Percentiles rank a stretch among this genome's conserved stretches.
Evolutionary conservation across 768 basidiomycete genomes (phyloP).

Genomic region (Lactifluus piperatus): DNA sequence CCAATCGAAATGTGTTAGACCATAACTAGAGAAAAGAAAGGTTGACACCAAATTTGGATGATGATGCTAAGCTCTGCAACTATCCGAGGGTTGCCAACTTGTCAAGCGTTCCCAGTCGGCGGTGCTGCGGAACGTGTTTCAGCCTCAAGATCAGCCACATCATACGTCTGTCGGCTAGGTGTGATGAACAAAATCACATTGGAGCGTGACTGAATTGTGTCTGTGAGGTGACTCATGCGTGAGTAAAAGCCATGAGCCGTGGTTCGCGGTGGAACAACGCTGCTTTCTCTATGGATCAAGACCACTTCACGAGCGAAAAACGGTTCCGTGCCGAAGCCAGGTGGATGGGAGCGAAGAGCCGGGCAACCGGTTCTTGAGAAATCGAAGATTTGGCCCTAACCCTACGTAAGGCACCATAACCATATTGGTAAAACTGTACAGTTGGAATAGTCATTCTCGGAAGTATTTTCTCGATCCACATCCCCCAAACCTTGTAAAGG

Average conservation of each 20-base stretch:
- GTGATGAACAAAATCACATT: background rate
- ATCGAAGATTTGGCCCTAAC: constrained; percentile 5
- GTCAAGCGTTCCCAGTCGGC: background rate
- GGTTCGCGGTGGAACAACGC: background rate
- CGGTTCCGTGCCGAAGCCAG: constrained; percentile 16
- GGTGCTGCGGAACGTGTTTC: constrained; percentile 16
- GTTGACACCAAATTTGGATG: background rate
- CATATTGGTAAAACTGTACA: constrained; percentile 12
- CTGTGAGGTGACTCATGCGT: background rate
- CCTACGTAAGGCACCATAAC: constrained; percentile 11
- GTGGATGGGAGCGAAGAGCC: background rate
- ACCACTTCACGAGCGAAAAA: background rate
- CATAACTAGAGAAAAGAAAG: background rate
- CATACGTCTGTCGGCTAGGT: background rate
- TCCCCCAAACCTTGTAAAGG: background rate
- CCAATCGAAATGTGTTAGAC: background rate
- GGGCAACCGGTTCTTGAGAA: background rate
- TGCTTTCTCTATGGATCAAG: background rate
- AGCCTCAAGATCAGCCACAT: background rate
- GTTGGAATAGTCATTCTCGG: background rate
- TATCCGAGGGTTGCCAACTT: background rate
- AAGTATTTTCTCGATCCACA: background rate
- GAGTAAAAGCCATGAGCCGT: background rate
- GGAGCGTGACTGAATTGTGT: background rate
- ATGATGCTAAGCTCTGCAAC: background rate